Conservation (phyloP, 108 stramenopile species). For the Licmophora abbreviata region DNA sequence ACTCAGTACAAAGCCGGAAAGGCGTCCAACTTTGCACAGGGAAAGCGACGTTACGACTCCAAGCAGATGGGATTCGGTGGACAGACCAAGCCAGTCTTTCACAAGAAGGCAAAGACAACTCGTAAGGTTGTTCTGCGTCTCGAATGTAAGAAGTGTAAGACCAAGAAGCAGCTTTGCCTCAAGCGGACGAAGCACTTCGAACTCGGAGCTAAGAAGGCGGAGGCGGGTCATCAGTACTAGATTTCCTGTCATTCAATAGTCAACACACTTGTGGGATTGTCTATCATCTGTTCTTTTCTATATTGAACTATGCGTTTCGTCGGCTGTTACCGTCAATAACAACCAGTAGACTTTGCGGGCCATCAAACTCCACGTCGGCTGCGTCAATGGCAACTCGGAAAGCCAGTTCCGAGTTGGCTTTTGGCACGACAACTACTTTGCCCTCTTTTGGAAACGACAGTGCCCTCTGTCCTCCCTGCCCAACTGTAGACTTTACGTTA, state of each 20-base stretch:
- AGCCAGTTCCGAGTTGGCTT: too few species aligned
- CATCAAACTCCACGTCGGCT: too few species aligned
- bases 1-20: slow-evolving; percentile 99
- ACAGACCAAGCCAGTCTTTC: slow-evolving; percentile 99
- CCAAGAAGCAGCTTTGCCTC: slow-evolving; percentile 96
- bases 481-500: too few species aligned
- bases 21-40: slow-evolving; percentile 99
- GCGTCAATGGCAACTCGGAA: too few species aligned
- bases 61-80: slow-evolving; percentile 99
- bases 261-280: background rate
- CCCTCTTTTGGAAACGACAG: too few species aligned
- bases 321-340: too few species aligned
- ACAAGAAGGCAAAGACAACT: slow-evolving; percentile 99
- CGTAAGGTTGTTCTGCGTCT: slow-evolving; percentile 98
- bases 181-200: slow-evolving; percentile 99
- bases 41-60: slow-evolving; percentile 99
- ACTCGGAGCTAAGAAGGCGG: slow-evolving; percentile 97
- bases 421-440: too few species aligned
- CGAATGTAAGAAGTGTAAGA: slow-evolving; percentile 99
- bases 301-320: too few species aligned
- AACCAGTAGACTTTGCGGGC: too few species aligned
- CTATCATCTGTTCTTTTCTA: too few species aligned
- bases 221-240: slow-evolving; percentile 95
- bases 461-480: too few species aligned
- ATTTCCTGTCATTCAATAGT: slow-evolving; percentile 7